Base-by-base conservation (phyloP, 2,329 filamentous ascomycete genomes). In the Neurospora sp. region DNA sequence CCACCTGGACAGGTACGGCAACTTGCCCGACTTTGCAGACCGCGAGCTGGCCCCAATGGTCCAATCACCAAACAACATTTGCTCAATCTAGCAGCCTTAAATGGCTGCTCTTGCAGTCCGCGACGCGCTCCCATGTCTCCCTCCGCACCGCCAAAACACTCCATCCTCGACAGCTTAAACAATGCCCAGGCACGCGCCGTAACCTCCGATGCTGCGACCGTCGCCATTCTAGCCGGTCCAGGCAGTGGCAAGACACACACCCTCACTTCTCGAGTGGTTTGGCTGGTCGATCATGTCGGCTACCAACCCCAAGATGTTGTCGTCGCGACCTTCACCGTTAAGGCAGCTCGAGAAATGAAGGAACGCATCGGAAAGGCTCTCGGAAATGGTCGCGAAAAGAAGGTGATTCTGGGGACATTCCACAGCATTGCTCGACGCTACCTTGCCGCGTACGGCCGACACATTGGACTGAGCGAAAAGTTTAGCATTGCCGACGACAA, bases 281-380 rank as follows among this genome's bases (percentile, higher is more conserved):
- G 95, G 85, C 88, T 97, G 38, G 86, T 97, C 69, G 87, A 90
- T 68, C 84, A 91, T 75, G 82, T 88, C 75, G 88, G 90, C 58
- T 87, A 93, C 75, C 86, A 88, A 70, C 95, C 95, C 76, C 89
- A 91, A 82, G 93, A 97, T 81, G 89, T 98, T 76, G 90, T 99
- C 71, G 95, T 97, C 71, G 96, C 95, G 72, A 98, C 95, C 0
- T 99, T 99, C 78, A 99, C 96, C 1, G 93, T 97, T 79, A 98
- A 98, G 79, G 94, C 96, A 0, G 93, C 94, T 19, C 87, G 84
- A 19, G 95, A 98, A 82, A 99, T 99, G 95, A 93, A 93, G 76
- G 89, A 93, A 77, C 88, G 95, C 8, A 92, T 98, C 70, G 89
- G 90, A 0, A 90, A 86, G 71, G 85, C 92, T n/a, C 84, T 98